Percentiles rank a stretch among this genome's conserved stretches.
phyloP scores from a whole-genome alignment of 495 filamentous ascomycete species.

The Usnea hakonensis region DNA sequence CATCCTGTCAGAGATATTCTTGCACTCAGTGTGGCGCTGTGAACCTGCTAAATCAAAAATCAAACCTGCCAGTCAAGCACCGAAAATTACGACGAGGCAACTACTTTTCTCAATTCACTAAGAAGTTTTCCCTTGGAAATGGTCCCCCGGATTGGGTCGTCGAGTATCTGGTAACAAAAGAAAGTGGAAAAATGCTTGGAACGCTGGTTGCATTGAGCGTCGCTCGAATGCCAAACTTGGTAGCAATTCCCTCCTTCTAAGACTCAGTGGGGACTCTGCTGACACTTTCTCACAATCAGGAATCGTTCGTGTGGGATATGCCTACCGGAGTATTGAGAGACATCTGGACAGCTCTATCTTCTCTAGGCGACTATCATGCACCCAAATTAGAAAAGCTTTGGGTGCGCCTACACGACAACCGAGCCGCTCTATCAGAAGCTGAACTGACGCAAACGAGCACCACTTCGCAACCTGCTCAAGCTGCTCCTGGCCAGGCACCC shows the following conservation, averaged over 20 bases:
- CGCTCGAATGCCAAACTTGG: constrained; percentile 73
- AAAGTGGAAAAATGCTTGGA: constrained; percentile 88
- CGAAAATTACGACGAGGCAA: constrained; percentile 51
- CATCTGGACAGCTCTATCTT: constrained; percentile 77
- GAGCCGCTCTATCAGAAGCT: constrained; percentile 14
- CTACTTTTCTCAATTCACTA: constrained; percentile 75
- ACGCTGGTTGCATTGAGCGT: constrained; percentile 83
- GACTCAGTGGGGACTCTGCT: neutral
- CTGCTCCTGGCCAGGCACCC: constrained; percentile 4
- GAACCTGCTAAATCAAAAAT: constrained; percentile 22
- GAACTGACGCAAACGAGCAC: constrained; percentile 14
- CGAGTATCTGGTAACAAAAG: constrained; percentile 82
- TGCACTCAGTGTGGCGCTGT: constrained; percentile 35
- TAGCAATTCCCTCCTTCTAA: neutral
- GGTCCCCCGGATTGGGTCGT: constrained; percentile 75
- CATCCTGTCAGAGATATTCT: constrained; percentile 10
- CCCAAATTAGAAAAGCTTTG: constrained; percentile 72
- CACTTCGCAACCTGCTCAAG: constrained; percentile 25
- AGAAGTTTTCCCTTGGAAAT: constrained; percentile 87
- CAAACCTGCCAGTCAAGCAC: constrained; percentile 14
- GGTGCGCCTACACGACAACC: constrained; percentile 86
- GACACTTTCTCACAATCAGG: constrained; percentile 26
- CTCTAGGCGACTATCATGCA: constrained; percentile 55
- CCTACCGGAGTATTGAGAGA: constrained; percentile 82
- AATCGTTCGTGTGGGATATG: constrained; percentile 95